These are phyloP conservation scores for Rosa lucieae DNA, from an alignment of 306 rosid genomes.

Conservation along the genomic window DNA sequence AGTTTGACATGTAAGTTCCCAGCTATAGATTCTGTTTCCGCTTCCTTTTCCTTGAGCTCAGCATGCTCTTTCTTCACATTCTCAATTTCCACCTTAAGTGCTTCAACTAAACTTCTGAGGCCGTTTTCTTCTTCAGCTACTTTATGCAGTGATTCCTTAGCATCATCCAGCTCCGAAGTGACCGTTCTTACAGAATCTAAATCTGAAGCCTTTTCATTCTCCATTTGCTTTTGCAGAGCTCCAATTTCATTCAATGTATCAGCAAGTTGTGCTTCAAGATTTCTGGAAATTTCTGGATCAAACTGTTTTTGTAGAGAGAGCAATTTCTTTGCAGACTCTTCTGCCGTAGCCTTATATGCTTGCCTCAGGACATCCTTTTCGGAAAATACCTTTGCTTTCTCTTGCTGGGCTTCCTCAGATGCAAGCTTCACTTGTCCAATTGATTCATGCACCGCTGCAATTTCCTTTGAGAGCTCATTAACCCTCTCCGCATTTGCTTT, in stretches of 20 bases:
- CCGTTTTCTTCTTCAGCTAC: constrained; percentile 88
- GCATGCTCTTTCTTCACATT: constrained; percentile 80
- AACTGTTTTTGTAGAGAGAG: constrained; percentile 52
- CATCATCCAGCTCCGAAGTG: constrained; percentile 79
- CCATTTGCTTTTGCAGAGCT: constrained; percentile 71
- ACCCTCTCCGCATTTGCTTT: constrained; percentile 59
- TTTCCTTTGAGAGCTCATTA: constrained; percentile 72
- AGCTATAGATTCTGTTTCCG: constrained; percentile 81
- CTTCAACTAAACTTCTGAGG: constrained; percentile 65
- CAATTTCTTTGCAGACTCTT: constrained; percentile 60
- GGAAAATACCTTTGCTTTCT: constrained; percentile 55
- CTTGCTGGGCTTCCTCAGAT: constrained; percentile 63
- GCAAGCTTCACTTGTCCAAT: constrained; percentile 71
- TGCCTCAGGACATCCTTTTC: constrained; percentile 78
- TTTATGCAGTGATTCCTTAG: constrained; percentile 81
- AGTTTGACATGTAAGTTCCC: constrained; percentile 82
- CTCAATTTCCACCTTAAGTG: constrained; percentile 84
- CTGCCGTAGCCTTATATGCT: constrained; percentile 63
- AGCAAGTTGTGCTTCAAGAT: constrained; percentile 63
- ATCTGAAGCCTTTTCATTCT: constrained; percentile 64
- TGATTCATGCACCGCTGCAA: constrained; percentile 67
- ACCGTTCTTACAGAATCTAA: constrained; percentile 69
- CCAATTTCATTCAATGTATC: constrained; percentile 62
- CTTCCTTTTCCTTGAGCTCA: constrained; percentile 81
- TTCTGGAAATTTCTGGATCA: constrained; percentile 61